Percentiles rank a stretch among this genome's conserved stretches.
Evolutionary conservation across 2,329 filamentous ascomycete genomes (phyloP).

Genomic region (Cladosporium sp.): DNA sequence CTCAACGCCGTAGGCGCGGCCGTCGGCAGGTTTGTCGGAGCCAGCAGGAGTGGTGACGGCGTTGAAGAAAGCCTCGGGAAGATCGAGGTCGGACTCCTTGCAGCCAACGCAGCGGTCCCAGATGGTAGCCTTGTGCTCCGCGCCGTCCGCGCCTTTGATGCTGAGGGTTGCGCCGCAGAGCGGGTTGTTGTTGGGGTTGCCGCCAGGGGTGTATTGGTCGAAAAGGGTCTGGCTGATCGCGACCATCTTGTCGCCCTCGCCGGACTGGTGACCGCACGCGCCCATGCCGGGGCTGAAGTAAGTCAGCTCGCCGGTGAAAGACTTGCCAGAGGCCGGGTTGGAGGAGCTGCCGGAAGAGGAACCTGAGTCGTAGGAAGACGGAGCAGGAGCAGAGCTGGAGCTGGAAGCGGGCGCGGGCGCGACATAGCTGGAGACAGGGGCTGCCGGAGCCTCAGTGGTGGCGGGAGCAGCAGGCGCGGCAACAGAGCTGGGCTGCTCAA

Average conservation of each 20-base stretch:
- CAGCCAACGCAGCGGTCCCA: constrained; percentile 75
- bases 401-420: constrained; percentile 22
- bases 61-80: constrained; percentile 42
- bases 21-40: constrained; percentile 24
- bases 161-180: constrained; percentile 49
- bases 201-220: constrained; percentile 37
- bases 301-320: constrained; percentile 60
- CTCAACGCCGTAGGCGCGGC: constrained; percentile 37
- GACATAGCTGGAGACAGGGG: constrained; percentile 19
- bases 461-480: constrained; percentile 2
- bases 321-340: constrained; percentile 26
- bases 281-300: constrained; percentile 66
- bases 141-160: too few species aligned
- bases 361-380: constrained; percentile 16
- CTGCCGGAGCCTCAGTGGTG: background rate
- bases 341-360: constrained; percentile 7
- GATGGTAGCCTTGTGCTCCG: constrained; percentile 45
- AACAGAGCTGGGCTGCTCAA: constrained; percentile 9
- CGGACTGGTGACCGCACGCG: constrained; percentile 60
- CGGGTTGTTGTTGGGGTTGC: constrained; percentile 57
- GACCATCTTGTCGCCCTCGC: constrained; percentile 55
- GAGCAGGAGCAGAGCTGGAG: constrained; percentile 11
- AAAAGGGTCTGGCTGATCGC: constrained; percentile 62
- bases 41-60: constrained; percentile 22
- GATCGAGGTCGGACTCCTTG: constrained; percentile 49